Percentiles rank a stretch among this genome's conserved stretches.
These are phyloP conservation scores for Laguncularia racemosa DNA, from an alignment of 345 rosid species.

Conservation along the genomic window DNA sequence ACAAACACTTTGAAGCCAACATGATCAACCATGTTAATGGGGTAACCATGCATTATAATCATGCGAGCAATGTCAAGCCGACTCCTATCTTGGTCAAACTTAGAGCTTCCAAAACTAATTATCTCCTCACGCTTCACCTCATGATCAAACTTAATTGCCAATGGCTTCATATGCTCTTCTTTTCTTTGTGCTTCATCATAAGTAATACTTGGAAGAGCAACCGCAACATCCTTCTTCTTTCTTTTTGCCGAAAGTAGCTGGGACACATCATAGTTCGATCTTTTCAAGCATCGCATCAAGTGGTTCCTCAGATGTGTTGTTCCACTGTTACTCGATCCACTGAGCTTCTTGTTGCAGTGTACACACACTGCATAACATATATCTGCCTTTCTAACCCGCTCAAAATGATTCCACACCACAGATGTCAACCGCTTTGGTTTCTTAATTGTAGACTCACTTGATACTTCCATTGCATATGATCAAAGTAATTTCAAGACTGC, in stretches of 20 bases:
- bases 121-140: slow-evolving; percentile 68
- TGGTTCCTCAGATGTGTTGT: slow-evolving; percentile 94
- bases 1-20: slow-evolving; percentile 85
- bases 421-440: slow-evolving; percentile 87
- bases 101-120: slow-evolving; percentile 49
- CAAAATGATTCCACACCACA: slow-evolving; percentile 93
- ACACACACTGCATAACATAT: slow-evolving; percentile 82
- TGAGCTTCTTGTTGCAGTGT: slow-evolving; percentile 85
- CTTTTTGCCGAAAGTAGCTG: slow-evolving; percentile 70
- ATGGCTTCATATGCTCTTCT: slow-evolving; percentile 61
- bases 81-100: slow-evolving; percentile 78
- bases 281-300: slow-evolving; percentile 81
- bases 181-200: slow-evolving; percentile 63
- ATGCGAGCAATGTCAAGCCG: slow-evolving; percentile 82
- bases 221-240: slow-evolving; percentile 63
- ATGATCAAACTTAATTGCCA: slow-evolving; percentile 52
- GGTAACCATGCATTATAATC: slow-evolving; percentile 81
- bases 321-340: slow-evolving; percentile 96
- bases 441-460: slow-evolving; percentile 49
- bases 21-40: slow-evolving; percentile 79
- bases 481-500: slow-evolving; percentile 21
- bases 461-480: slow-evolving; percentile 61
- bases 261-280: slow-evolving; percentile 79
- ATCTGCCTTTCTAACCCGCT: slow-evolving; percentile 82
- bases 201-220: slow-evolving; percentile 40